A percentile compares a stretch with the other conserved stretches of the same genome.
These are phyloP conservation scores for Gossypium turneri DNA, from an alignment of 345 rosid species.

Conservation along the genomic window DNA sequence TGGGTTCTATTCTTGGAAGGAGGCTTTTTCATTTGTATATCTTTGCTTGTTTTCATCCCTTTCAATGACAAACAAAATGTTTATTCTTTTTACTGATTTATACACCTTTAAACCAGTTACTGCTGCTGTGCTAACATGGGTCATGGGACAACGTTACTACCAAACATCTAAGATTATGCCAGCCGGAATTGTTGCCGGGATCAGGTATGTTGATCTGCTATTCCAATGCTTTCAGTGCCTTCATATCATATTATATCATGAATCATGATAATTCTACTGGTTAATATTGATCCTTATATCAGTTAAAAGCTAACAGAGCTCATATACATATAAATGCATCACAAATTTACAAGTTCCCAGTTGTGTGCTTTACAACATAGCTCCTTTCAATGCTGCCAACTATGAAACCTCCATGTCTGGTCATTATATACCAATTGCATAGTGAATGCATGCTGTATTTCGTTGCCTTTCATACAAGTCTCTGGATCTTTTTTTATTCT, in stretches of 20 bases:
- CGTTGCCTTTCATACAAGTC: background rate
- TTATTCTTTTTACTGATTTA: conserved; percentile 10
- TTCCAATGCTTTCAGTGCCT: background rate
- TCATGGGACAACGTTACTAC: conserved; percentile 86
- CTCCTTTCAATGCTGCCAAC: background rate
- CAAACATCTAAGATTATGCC: conserved; percentile 93
- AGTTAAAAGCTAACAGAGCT: background rate
- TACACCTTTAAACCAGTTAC: conserved; percentile 40
- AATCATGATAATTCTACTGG: background rate
- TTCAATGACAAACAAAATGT: background rate
- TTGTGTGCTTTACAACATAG: background rate
- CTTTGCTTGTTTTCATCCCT: background rate
- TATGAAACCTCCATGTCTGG: background rate
- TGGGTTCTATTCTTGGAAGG: background rate
- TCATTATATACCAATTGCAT: background rate
- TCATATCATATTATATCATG: background rate
- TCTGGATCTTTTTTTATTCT: background rate
- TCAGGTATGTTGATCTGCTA: conserved; percentile 45
- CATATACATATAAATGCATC: background rate
- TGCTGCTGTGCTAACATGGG: conserved; percentile 61
- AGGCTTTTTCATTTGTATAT: background rate
- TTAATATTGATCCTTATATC: background rate
- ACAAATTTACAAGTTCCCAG: background rate
- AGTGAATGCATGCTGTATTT: background rate
- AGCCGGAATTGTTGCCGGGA: conserved; percentile 79